Percentiles rank a stretch among this genome's conserved stretches.
These are phyloP conservation scores for Isabelozyma pseudorhagii DNA, from an alignment of 805 yeast species.

Conservation along the genomic window DNA sequence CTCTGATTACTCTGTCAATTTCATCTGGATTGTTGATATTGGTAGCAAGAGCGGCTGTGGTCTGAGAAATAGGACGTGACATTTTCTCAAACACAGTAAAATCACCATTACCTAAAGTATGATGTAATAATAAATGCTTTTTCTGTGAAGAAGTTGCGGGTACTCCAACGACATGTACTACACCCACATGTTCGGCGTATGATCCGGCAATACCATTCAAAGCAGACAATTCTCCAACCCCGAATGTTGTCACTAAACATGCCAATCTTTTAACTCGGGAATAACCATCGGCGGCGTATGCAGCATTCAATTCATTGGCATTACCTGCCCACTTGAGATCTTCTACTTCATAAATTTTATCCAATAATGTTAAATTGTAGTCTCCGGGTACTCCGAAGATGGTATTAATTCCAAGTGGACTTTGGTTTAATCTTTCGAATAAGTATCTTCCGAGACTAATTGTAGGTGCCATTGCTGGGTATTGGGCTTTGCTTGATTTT, in stretches of 20 bases:
- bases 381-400: slow-evolving; percentile 35
- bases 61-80: slow-evolving; percentile 30
- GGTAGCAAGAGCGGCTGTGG: slow-evolving; percentile 27
- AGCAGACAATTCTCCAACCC: slow-evolving; percentile 36
- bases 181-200: slow-evolving; percentile 34
- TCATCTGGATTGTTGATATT: slow-evolving; percentile 26
- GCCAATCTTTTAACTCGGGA: slow-evolving; percentile 21
- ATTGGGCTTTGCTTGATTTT: too few species aligned
- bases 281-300: slow-evolving; percentile 25
- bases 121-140: slow-evolving; percentile 39
- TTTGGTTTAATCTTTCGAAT: slow-evolving; percentile 30
- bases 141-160: slow-evolving; percentile 30
- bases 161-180: slow-evolving; percentile 33
- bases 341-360: slow-evolving; percentile 28
- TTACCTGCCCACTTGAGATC: slow-evolving; percentile 36
- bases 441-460: slow-evolving; percentile 24
- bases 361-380: slow-evolving; percentile 31
- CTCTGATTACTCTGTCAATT: slow-evolving; percentile 30
- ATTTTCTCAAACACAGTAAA: slow-evolving; percentile 36
- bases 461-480: neutral
- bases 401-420: slow-evolving; percentile 19
- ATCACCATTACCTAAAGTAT: slow-evolving; percentile 43
- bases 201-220: slow-evolving; percentile 34
- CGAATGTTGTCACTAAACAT: slow-evolving; percentile 30
- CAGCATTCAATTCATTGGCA: slow-evolving; percentile 31